Percentiles rank a stretch among this genome's conserved stretches.
These are phyloP conservation scores for Decorospora gaudefroyi DNA, from an alignment of 2,329 filamentous ascomycete genomes.

Conservation along the genomic window DNA sequence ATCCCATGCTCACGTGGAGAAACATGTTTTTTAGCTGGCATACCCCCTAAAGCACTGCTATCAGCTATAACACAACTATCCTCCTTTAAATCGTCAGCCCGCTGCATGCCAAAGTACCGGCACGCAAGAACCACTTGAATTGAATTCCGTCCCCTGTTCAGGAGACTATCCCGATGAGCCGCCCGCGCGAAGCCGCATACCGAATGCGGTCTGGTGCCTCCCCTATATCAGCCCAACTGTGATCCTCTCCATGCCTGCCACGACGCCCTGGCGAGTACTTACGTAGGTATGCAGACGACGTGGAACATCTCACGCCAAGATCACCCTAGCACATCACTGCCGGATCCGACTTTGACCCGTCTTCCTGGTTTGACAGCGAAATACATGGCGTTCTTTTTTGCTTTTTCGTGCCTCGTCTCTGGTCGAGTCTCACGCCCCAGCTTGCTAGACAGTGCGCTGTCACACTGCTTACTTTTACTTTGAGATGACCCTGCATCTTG, in stretches of 20 bases:
- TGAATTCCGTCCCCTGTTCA: background rate
- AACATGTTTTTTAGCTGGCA: constrained; percentile 3
- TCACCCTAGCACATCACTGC: constrained; percentile 3
- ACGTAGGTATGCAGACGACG: constrained; percentile 4
- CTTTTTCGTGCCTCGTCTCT: constrained; percentile 8
- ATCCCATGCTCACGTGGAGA: constrained; percentile 4
- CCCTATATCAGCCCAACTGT: constrained; percentile 4
- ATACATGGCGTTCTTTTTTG: constrained; percentile 4
- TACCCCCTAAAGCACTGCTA: constrained; percentile 3
- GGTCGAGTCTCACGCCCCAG: constrained; percentile 4
- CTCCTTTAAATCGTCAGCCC: too few species aligned
- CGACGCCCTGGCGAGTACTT: too few species aligned
- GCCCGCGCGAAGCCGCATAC: constrained; percentile 3
- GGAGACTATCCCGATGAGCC: background rate
- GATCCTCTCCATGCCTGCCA: constrained; percentile 4
- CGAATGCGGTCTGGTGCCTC: too few species aligned
- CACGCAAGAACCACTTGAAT: background rate
- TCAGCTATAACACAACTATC: constrained; percentile 4
- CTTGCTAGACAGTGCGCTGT: constrained; percentile 6
- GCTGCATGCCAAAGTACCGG: too few species aligned
- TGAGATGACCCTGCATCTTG: background rate
- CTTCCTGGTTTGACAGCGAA: constrained; percentile 20
- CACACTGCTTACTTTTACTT: constrained; percentile 2
- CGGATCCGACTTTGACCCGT: constrained; percentile 25
- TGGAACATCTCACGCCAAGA: constrained; percentile 8